Base-by-base conservation (phyloP, 164 flowering plant species). In the Paratinospora sagittata region DNA sequence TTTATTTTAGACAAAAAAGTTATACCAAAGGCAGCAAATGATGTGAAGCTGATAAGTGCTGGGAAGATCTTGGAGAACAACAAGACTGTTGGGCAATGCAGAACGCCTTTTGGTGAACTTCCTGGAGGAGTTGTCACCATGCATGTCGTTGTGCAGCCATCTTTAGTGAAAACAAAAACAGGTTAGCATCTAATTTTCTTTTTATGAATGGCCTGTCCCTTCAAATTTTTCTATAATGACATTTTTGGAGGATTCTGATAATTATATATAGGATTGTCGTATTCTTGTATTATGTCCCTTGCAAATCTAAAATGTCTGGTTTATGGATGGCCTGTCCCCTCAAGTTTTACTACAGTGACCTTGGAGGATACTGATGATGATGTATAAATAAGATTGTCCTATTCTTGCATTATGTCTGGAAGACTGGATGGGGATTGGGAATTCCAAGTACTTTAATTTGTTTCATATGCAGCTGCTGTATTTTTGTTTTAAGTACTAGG, bases 101-200 rank as follows among this genome's bases (percentile, higher is more conserved):
- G 76, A 79, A 43, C 65, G 45, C 87, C 87, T 27, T 77, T 78
- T 60, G 81, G 79, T 72, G 85, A 84, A 67, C 78, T 78, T 74
- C 81, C 82, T 1, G 77, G 81, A 57, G 84, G 80, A 30, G 81
- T 77, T 41, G 82, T 80, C 60, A 84, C 83, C 63, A 84, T 84
- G 87, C 87, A 84, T 78, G 87, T 84, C 30, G 81, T 84, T 69
- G 82, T 84, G 73, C 86, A 83, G 69, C 86, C 82, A 68, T 80
- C 83, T 75, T 49, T 74, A 37, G 76, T 74, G 8, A 80, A 80
- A 72, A 64, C 80, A 26, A 82, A 80, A 73, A 70, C 83, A 68
- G 82, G 84, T 80, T 43, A 24, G 33, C 55, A 65, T 24, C 68
- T 52, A 52, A 17, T 6, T 52, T 19, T 52, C 8, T n/a, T 16